Conservation (phyloP, 306 rosid genomes). For the Aeschynomene evenia region DNA sequence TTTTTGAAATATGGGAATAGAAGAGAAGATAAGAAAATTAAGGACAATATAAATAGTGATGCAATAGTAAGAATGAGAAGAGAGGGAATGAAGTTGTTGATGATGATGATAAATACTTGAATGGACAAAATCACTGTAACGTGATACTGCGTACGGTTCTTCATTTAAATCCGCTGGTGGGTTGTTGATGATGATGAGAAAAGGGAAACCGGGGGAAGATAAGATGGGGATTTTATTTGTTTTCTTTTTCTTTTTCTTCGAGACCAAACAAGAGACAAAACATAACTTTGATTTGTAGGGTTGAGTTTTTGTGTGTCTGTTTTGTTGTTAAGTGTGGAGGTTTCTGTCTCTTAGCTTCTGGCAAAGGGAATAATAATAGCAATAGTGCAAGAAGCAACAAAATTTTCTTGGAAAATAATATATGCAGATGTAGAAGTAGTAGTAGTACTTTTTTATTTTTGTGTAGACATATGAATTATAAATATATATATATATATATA, state of each 20-base stretch:
- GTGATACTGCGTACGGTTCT: slow-evolving; percentile 39
- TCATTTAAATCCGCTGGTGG: slow-evolving; percentile 30
- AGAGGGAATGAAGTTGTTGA: too few species aligned
- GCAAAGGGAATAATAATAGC: slow-evolving; percentile 37
- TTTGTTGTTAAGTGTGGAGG: slow-evolving; percentile 46
- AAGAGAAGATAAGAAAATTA: not conserved
- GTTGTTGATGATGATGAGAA: too few species aligned
- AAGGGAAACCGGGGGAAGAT: slow-evolving; percentile 28
- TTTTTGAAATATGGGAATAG: not conserved
- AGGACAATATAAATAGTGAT: not conserved
- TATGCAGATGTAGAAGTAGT: not conserved
- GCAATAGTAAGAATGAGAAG: slow-evolving; percentile 1
- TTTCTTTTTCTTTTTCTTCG: not conserved
- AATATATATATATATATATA: too few species aligned
- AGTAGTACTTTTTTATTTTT: slow-evolving; percentile 19
- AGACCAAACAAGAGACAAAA: slow-evolving; percentile 68
- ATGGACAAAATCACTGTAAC: slow-evolving; percentile 39
- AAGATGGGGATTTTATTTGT: slow-evolving; percentile 28
- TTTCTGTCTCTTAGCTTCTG: slow-evolving; percentile 46
- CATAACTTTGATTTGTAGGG: slow-evolving; percentile 54
- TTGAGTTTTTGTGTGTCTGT: slow-evolving; percentile 37
- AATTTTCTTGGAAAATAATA: slow-evolving; percentile 30
- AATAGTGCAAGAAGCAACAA: slow-evolving; percentile 14
- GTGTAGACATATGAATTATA: too few species aligned
- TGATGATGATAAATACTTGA: slow-evolving; percentile 29